These are phyloP conservation scores for Fraxinus excelsior DNA, from an alignment of 257 asterid species.

Conservation along the genomic window DNA sequence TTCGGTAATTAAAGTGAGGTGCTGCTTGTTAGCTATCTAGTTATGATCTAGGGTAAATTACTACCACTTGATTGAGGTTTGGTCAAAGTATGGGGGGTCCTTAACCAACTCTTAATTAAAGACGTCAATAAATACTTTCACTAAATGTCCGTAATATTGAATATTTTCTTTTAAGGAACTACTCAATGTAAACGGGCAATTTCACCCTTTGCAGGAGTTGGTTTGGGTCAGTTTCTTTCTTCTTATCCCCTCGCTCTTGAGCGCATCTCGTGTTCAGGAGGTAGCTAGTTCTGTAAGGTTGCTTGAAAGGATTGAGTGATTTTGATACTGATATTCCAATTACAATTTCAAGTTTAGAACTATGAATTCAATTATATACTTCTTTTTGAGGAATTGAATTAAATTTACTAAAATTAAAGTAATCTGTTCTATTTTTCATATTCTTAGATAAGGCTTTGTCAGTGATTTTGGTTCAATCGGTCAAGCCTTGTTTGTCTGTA, in stretches of 20 bases:
- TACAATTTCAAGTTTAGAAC: neutral
- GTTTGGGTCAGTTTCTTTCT: neutral
- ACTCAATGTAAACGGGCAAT: neutral
- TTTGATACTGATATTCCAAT: neutral
- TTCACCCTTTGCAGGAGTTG: neutral
- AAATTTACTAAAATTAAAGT: neutral
- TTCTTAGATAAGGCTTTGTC: neutral
- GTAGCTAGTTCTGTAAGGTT: neutral
- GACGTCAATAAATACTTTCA: neutral
- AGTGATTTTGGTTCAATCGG: neutral
- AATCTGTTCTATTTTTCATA: neutral
- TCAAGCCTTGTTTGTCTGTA: too few species aligned
- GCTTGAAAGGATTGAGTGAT: neutral
- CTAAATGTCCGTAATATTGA: neutral
- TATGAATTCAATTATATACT: neutral
- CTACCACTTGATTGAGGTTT: conserved; percentile 20
- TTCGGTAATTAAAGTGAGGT: neutral
- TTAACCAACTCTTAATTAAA: neutral
- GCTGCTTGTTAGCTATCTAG: neutral
- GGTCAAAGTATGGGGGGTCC: conserved; percentile 6
- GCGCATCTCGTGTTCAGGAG: neutral
- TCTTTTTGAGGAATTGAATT: conserved; percentile 4
- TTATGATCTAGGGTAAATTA: conserved; percentile 6
- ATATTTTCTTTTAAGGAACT: neutral
- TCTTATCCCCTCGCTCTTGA: neutral